A percentile compares a stretch with the other conserved stretches of the same genome.
These are phyloP conservation scores for Sporothrix euskadiensis DNA, from an alignment of 2,329 filamentous ascomycete genomes.

Conservation along the genomic window DNA sequence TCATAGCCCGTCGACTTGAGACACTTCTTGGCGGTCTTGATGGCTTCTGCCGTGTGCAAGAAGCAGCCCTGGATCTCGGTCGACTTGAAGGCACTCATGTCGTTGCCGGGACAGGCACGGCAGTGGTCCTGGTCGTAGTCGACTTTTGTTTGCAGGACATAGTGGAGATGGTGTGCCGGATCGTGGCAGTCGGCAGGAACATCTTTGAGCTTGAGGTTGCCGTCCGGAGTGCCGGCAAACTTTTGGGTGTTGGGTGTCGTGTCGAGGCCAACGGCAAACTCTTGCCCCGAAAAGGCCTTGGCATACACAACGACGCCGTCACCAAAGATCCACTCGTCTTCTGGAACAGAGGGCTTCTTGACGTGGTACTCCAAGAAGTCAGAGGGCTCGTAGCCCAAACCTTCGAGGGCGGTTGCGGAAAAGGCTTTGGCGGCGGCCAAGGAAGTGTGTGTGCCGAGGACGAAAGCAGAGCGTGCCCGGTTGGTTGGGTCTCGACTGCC, in stretches of 20 bases:
- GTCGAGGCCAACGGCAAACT: slow-evolving; percentile 43
- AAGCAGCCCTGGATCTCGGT: slow-evolving; percentile 46
- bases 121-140: slow-evolving; percentile 45
- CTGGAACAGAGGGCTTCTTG: slow-evolving; percentile 4
- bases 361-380: slow-evolving; percentile 43
- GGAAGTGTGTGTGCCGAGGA: slow-evolving; percentile 44
- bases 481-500: slow-evolving; percentile 33
- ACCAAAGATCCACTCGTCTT: slow-evolving; percentile 41
- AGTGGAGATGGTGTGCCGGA: slow-evolving; percentile 41
- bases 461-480: slow-evolving; percentile 38
- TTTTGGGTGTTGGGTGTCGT: slow-evolving; percentile 43
- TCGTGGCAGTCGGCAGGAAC: slow-evolving; percentile 22
- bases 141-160: slow-evolving; percentile 47
- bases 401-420: slow-evolving; percentile 38
- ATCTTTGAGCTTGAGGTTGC: slow-evolving; percentile 33
- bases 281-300: slow-evolving; percentile 41
- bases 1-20: slow-evolving; percentile 36
- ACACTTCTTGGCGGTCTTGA: slow-evolving; percentile 39
- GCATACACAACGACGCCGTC: slow-evolving; percentile 45
- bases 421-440: slow-evolving; percentile 44
- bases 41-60: slow-evolving; percentile 39
- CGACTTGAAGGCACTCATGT: slow-evolving; percentile 36
- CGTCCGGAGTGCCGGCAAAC: slow-evolving; percentile 35
- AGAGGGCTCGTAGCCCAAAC: slow-evolving; percentile 41
- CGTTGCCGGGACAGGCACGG: slow-evolving; percentile 27